A percentile compares a stretch with the other conserved stretches of the same genome.
Evolutionary conservation across 169 alveolate species (phyloP).

Genomic region (Eimeria sp.): DNA sequence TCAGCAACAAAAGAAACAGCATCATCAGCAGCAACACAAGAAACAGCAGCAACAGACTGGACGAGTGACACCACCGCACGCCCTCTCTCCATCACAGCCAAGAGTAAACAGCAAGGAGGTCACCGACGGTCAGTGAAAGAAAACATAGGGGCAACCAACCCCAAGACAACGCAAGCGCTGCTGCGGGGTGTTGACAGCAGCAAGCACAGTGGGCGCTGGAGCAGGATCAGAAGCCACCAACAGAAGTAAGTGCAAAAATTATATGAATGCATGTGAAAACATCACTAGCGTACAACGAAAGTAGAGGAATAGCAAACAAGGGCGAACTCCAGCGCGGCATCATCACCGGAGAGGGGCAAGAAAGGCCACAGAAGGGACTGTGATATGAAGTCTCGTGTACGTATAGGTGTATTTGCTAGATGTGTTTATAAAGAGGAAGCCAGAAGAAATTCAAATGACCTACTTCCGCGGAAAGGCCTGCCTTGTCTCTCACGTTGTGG

Average conservation of each 20-base stretch:
- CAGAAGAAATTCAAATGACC: background rate
- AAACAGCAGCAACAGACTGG: no score
- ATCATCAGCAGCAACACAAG: background rate
- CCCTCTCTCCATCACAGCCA: no score
- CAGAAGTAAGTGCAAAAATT: background rate
- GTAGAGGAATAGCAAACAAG: background rate
- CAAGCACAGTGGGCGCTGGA: background rate
- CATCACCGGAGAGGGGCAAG: constrained; percentile 4
- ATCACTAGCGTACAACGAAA: background rate
- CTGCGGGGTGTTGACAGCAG: constrained; percentile 3
- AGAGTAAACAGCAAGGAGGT: no score
- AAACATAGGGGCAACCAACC: no score
- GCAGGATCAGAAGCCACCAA: background rate
- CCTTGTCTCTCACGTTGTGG: constrained; percentile 67
- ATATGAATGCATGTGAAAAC: background rate
- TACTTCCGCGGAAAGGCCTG: constrained; percentile 31
- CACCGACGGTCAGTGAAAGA: no score
- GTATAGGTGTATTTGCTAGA: background rate
- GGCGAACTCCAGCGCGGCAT: background rate
- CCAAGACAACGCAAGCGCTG: background rate
- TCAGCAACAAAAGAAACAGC: constrained; percentile 1
- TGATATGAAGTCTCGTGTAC: background rate
- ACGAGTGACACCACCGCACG: no score
- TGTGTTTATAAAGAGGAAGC: background rate
- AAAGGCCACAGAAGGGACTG: background rate